A percentile compares a stretch with the other conserved stretches of the same genome.
Conservation (phyloP, 2,329 filamentous ascomycete species). For the Phialemoniopsis sp. region DNA sequence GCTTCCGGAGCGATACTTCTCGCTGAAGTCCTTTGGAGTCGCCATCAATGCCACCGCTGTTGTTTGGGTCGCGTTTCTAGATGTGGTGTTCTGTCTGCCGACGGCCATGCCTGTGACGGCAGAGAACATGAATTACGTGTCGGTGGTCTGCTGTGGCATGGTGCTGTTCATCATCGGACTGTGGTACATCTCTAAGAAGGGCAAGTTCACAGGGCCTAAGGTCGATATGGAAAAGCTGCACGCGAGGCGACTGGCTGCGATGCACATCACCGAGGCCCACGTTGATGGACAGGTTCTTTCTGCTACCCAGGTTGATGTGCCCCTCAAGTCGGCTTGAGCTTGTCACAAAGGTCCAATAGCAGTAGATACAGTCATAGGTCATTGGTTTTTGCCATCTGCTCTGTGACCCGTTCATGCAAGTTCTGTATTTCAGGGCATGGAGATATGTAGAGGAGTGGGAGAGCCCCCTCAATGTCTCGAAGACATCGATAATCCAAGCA, state of each 20-base stretch:
- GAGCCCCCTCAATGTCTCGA: no score
- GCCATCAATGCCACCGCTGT: conserved; percentile 11
- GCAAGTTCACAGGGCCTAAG: conserved; percentile 3
- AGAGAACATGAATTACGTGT: conserved; percentile 51
- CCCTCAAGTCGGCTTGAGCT: no score
- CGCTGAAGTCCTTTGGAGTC: conserved; percentile 15
- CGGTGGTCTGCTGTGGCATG: background rate
- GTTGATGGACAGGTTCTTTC: no score
- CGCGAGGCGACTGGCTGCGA: background rate
- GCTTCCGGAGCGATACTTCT: conserved; percentile 16
- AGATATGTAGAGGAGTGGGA: no score
- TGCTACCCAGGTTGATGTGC: no score
- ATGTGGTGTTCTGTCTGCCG: conserved; percentile 41
- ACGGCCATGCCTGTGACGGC: conserved; percentile 48
- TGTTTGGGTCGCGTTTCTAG: conserved; percentile 6
- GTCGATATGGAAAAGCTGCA: conserved; percentile 6
- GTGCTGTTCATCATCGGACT: conserved; percentile 1
- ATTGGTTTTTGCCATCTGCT: no score
- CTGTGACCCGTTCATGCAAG: no score
- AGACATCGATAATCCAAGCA: no score
- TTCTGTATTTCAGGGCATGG: no score
- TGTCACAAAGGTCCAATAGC: no score
- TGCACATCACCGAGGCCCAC: background rate
- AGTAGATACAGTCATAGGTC: no score
- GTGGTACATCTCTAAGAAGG: conserved; percentile 5